phyloP scores from a whole-genome alignment of 2,329 filamentous ascomycete genomes.

The Aspergillus sp. region DNA sequence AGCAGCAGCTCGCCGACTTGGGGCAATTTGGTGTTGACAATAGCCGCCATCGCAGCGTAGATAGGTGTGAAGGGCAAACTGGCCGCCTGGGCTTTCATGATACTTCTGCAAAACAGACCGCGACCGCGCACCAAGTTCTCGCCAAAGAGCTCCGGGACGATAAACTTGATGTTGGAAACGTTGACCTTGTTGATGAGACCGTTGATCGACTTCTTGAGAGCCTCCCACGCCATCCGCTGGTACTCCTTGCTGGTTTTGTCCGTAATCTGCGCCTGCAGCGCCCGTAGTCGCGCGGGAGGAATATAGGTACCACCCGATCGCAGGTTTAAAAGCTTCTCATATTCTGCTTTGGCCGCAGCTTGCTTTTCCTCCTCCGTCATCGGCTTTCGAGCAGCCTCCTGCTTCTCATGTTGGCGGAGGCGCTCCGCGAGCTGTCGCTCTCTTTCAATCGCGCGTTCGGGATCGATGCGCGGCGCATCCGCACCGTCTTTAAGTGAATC shows the following conservation, averaged over 20 bases:
- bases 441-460: constrained; percentile 52
- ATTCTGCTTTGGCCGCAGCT: constrained; percentile 85
- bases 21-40: constrained; percentile 96
- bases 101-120: constrained; percentile 89
- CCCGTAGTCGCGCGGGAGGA: constrained; percentile 83
- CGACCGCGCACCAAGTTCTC: constrained; percentile 92
- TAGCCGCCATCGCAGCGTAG: constrained; percentile 91
- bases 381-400: constrained; percentile 53
- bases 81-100: constrained; percentile 97
- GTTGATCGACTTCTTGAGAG: constrained; percentile 97
- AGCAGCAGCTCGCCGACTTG: constrained; percentile 90
- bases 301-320: constrained; percentile 96
- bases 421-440: constrained; percentile 56
- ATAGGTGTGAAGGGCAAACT: constrained; percentile 95
- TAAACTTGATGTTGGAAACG: constrained; percentile 94
- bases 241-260: constrained; percentile 97
- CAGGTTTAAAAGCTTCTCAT: constrained; percentile 87
- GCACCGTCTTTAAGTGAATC: constrained; percentile 36
- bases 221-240: constrained; percentile 98
- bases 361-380: constrained; percentile 79
- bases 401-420: constrained; percentile 54
- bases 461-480: constrained; percentile 53
- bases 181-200: constrained; percentile 99
- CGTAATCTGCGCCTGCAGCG: constrained; percentile 93
- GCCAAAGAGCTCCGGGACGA: constrained; percentile 91